Base-by-base conservation (phyloP, 176 grass and related monocot genomes). In the Ananas comosus region DNA sequence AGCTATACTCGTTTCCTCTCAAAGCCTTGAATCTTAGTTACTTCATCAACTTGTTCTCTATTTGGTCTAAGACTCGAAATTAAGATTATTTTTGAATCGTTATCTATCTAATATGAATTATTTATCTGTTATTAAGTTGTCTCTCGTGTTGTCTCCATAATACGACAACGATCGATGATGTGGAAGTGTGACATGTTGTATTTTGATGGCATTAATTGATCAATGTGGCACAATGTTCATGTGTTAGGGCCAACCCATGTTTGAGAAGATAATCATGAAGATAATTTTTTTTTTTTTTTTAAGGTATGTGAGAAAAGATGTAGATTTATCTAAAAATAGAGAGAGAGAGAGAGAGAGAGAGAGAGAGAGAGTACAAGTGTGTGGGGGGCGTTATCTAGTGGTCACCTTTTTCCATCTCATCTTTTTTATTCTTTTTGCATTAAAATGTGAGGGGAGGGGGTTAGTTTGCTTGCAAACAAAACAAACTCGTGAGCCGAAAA, bases 401-500 rank as follows among this genome's bases (percentile, higher is more conserved):
- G 27, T 61, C 33, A 53, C 13, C 12, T 54, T 54, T 63, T 25
- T 64, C 11, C 21, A 61, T 61, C 18, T 68, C 14, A 9, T 49
- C 8, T 33, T 16, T 16, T 48, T 74, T 11, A 24, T 13, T 42
- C 69, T 70, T 69, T 47, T 9, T 70, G 50, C 48, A 28, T 52
- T 10, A 33, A 56, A 2, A 59, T 70, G 70, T 79, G 51, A 64
- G 19, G 51, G 51, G 19, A 9, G 22, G 22, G 22, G 22, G 1
- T 0, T 23, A 23, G 59, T 29, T 80, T 74, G 82, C 69, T 79
- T 71, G 67, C 79, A 78, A 82, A 79, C 86, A 79, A 82, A 85
- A 89, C 71, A 82, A 80, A 67, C 48, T 85, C 63, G 13, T 19
- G 3, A 69, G 68, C 74, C 76, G 69, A 71, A 77, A 90, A 79